These are phyloP conservation scores for Apiotrichum montevideense DNA, from an alignment of 1,284 basidiomycete species.

Conservation along the genomic window DNA sequence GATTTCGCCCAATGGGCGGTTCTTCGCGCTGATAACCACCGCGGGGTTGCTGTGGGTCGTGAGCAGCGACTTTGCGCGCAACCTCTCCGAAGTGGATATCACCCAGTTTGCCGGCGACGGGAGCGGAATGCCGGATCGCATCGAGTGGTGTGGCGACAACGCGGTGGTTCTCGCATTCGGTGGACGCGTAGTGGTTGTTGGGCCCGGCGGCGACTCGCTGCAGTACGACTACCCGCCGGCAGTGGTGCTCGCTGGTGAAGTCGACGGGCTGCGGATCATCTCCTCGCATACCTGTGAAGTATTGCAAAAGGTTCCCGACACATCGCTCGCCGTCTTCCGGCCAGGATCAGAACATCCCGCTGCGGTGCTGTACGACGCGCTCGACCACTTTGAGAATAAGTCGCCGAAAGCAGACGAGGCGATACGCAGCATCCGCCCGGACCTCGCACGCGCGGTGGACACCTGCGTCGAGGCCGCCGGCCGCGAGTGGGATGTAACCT, in stretches of 20 bases:
- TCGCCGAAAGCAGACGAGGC: conserved; percentile 89
- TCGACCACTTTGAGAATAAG: conserved; percentile 75
- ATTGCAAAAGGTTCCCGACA: conserved; percentile 80
- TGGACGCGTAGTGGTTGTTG: conserved; percentile 72
- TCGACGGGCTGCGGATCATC: conserved; percentile 79
- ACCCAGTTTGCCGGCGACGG: conserved; percentile 24
- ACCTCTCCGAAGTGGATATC: conserved; percentile 76
- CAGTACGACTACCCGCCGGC: conserved; percentile 75
- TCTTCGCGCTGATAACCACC: conserved; percentile 75
- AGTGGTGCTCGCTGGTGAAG: conserved; percentile 72
- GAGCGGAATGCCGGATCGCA: conserved; percentile 50
- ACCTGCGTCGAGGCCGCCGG: conserved; percentile 91
- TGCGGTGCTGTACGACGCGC: conserved; percentile 86
- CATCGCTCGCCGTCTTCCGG: conserved; percentile 73
- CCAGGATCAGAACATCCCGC: conserved; percentile 89
- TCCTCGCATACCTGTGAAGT: conserved; percentile 77
- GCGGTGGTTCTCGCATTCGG: conserved; percentile 80
- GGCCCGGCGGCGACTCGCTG: conserved; percentile 82
- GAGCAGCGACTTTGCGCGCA: conserved; percentile 83
- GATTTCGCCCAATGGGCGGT: conserved; percentile 88
- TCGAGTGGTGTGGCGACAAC: conserved; percentile 96
- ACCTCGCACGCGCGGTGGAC: conserved; percentile 81
- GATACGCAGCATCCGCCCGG: conserved; percentile 78
- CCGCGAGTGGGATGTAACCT: conserved; percentile 79
- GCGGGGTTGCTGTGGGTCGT: conserved; percentile 79